Conservation (phyloP, 2,329 filamentous ascomycete genomes). For the Aspergillus tubingensis region DNA sequence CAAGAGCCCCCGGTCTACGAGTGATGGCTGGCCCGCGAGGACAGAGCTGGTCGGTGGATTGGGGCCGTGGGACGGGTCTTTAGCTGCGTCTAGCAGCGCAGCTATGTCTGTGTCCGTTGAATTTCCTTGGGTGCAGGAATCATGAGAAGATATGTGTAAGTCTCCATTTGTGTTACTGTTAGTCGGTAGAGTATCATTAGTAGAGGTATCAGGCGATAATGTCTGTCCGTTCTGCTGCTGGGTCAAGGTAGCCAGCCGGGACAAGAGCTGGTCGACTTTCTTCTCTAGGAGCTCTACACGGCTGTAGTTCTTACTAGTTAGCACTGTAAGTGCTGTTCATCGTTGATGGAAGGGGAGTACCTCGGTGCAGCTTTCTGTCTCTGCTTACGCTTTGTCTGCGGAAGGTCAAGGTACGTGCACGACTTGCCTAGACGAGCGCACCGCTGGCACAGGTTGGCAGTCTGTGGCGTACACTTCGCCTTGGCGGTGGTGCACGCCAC, state of each 20-base stretch:
- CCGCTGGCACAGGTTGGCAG: constrained; percentile 23
- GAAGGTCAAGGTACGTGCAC: constrained; percentile 30
- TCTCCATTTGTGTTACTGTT: constrained; percentile 5
- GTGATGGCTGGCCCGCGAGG: constrained; percentile 23
- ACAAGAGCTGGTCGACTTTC: constrained; percentile 24
- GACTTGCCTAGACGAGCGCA: constrained; percentile 24
- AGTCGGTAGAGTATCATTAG: neutral
- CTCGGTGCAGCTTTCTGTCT: constrained; percentile 18
- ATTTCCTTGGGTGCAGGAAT: neutral
- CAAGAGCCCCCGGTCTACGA: constrained; percentile 25
- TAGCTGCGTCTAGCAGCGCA: constrained; percentile 17
- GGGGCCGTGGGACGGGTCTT: constrained; percentile 23
- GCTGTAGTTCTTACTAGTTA: constrained; percentile 11
- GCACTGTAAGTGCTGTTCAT: neutral
- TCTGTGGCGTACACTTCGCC: constrained; percentile 27
- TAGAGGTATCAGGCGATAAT: constrained; percentile 6
- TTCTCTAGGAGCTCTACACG: constrained; percentile 25
- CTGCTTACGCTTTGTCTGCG: constrained; percentile 27
- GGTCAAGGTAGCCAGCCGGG: constrained; percentile 20
- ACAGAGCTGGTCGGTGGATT: constrained; percentile 20
- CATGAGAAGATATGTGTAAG: constrained; percentile 1
- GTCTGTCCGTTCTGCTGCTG: constrained; percentile 18
- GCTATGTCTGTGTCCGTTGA: constrained; percentile 10
- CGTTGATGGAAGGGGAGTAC: neutral
- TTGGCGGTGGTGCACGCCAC: constrained; percentile 27